Evolutionary conservation across 805 yeast species (phyloP).

Genomic region (Saccharomyces kudriavzevii): DNA sequence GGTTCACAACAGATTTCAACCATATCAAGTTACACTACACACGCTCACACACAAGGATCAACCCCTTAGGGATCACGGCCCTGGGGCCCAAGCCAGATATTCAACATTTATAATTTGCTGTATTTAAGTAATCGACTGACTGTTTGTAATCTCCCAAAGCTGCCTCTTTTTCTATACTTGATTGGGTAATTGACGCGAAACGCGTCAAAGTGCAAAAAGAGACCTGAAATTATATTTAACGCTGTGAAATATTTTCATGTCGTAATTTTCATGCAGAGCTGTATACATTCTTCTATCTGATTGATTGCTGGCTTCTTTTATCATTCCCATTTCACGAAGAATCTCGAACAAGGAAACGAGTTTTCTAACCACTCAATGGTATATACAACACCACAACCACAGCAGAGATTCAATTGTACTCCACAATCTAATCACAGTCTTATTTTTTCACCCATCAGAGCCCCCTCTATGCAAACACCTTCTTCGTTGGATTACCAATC

Average conservation of each 20-base stretch:
- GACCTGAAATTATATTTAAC: background rate
- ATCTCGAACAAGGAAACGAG: background rate
- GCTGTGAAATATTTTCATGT: background rate
- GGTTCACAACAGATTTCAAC: conserved; percentile 72
- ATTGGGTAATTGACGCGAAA: conserved; percentile 4
- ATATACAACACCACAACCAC: background rate
- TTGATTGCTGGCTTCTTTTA: background rate
- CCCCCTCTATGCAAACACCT: conserved; percentile 8
- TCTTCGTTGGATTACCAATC: conserved; percentile 7
- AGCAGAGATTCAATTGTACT: conserved; percentile 1
- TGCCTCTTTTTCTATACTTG: background rate
- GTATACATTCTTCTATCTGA: background rate
- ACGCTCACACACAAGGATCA: conserved; percentile 70
- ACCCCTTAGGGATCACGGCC: conserved; percentile 79
- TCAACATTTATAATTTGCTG: conserved; percentile 32
- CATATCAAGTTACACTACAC: conserved; percentile 92
- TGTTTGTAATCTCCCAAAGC: background rate
- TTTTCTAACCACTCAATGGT: background rate
- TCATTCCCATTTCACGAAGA: background rate
- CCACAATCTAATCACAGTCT: conserved; percentile 5
- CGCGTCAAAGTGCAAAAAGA: conserved; percentile 1
- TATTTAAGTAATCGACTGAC: background rate
- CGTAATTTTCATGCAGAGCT: background rate
- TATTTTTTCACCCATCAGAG: conserved; percentile 9
- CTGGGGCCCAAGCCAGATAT: conserved; percentile 81